Evolutionary conservation across 108 stramenopile species (phyloP).

Genomic region (Chaetoceros muelleri): DNA sequence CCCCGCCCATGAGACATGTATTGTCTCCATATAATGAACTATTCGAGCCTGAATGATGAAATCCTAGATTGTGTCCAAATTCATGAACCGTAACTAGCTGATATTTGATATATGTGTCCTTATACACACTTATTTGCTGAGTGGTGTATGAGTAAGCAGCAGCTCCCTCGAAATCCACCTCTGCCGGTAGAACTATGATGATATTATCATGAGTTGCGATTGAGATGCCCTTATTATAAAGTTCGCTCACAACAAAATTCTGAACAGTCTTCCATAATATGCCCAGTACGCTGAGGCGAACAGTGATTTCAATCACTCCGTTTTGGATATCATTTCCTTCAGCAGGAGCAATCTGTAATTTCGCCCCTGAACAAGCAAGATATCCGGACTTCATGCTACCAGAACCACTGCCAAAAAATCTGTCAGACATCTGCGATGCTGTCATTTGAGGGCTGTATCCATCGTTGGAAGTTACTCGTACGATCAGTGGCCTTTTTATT

Average conservation of each 20-base stretch:
- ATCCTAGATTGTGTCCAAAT: neutral
- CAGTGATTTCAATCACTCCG: neutral
- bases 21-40: neutral
- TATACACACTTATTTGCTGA: neutral
- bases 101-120: neutral
- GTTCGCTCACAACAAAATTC: neutral
- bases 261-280: neutral
- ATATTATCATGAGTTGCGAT: neutral
- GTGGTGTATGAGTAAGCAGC: neutral
- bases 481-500: neutral
- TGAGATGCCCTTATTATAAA: neutral
- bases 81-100: neutral
- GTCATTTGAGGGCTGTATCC: no score
- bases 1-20: constrained; percentile 1
- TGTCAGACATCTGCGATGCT: neutral
- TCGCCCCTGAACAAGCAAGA: neutral
- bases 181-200: neutral
- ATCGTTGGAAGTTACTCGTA: neutral
- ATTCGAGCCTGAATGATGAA: neutral
- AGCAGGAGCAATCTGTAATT: neutral
- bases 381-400: neutral
- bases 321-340: neutral
- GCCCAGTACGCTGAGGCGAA: neutral
- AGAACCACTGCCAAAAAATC: neutral
- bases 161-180: neutral